Evolutionary conservation across 768 basidiomycete genomes (phyloP).

Genomic region (Lactifluus volemus): DNA sequence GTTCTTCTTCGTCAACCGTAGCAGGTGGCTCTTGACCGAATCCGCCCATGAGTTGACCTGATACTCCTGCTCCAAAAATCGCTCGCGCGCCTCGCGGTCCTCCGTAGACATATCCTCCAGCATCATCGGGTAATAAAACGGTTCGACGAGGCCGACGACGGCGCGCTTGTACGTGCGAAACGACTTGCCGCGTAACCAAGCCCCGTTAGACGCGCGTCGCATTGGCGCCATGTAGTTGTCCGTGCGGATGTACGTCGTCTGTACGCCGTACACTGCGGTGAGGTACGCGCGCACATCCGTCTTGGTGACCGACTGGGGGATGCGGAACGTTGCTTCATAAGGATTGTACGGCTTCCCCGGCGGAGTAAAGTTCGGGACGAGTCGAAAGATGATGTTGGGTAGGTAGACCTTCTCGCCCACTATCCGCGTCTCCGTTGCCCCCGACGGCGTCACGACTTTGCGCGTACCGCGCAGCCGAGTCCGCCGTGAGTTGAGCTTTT

Average conservation of each 20-base stretch:
- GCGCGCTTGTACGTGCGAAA: slow-evolving; percentile 79
- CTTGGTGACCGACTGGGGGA: slow-evolving; percentile 86
- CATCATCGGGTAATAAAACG: slow-evolving; percentile 87
- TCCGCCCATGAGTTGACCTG: slow-evolving; percentile 32
- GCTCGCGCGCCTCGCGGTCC: slow-evolving; percentile 45
- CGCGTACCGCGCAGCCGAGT: slow-evolving; percentile 61
- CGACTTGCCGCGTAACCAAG: slow-evolving; percentile 25
- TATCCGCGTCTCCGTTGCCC: slow-evolving; percentile 41
- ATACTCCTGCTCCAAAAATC: slow-evolving; percentile 59
- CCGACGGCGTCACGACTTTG: slow-evolving; percentile 28
- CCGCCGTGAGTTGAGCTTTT: slow-evolving; percentile 45
- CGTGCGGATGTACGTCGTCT: slow-evolving; percentile 92
- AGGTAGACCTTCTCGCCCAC: slow-evolving; percentile 82
- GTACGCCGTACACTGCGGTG: slow-evolving; percentile 73
- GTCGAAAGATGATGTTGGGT: slow-evolving; percentile 74
- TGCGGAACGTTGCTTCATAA: slow-evolving; percentile 89
- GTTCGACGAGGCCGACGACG: slow-evolving; percentile 83
- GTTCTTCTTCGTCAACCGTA: slow-evolving; percentile 30
- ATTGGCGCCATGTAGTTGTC: slow-evolving; percentile 72
- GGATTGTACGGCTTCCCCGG: slow-evolving; percentile 81
- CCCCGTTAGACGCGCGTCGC: slow-evolving; percentile 22
- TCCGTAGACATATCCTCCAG: slow-evolving; percentile 65
- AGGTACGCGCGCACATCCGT: slow-evolving; percentile 87
- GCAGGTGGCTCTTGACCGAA: slow-evolving; percentile 27
- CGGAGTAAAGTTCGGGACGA: slow-evolving; percentile 78